phyloP scores from a whole-genome alignment of 495 filamentous ascomycete species.

The Aspergillus homomorphus region DNA sequence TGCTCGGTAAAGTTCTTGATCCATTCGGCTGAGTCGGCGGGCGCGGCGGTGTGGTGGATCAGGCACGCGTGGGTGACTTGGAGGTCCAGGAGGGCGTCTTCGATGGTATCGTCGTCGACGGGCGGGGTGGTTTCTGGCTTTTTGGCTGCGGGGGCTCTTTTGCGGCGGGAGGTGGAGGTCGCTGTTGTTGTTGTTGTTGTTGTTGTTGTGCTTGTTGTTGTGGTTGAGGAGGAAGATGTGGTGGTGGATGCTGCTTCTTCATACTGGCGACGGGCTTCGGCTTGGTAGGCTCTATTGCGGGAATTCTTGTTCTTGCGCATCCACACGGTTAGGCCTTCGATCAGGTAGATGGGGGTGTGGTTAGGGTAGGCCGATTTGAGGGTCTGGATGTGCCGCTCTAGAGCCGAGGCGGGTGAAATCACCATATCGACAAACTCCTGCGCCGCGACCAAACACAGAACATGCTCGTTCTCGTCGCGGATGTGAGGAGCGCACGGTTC shows the following conservation, averaged over 20 bases:
- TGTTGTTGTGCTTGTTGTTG: no score
- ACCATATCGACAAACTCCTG: slow-evolving; percentile 66
- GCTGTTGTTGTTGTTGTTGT: slow-evolving; percentile 23
- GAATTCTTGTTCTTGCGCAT: slow-evolving; percentile 68
- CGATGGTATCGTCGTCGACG: slow-evolving; percentile 68
- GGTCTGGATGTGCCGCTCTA: slow-evolving; percentile 57
- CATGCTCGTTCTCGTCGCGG: slow-evolving; percentile 58
- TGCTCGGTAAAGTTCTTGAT: slow-evolving; percentile 77
- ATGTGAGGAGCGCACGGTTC: slow-evolving; percentile 60
- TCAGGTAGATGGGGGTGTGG: slow-evolving; percentile 65
- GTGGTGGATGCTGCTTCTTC: slow-evolving; percentile 24
- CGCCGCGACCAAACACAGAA: slow-evolving; percentile 63
- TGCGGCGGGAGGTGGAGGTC: slow-evolving; percentile 18
- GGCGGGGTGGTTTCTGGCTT: slow-evolving; percentile 41
- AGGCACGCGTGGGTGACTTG: slow-evolving; percentile 66
- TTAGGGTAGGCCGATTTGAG: slow-evolving; percentile 53
- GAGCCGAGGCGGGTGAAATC: slow-evolving; percentile 29
- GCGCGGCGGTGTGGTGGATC: slow-evolving; percentile 65
- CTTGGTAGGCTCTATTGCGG: slow-evolving; percentile 64
- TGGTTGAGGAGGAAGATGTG: no score
- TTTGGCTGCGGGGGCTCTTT: slow-evolving; percentile 34
- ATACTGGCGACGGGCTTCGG: slow-evolving; percentile 59
- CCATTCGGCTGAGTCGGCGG: slow-evolving; percentile 71
- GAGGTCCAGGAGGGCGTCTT: slow-evolving; percentile 68
- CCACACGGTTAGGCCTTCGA: slow-evolving; percentile 67